These are phyloP conservation scores for Monascus purpureus DNA, from an alignment of 495 filamentous ascomycete genomes.

Conservation along the genomic window DNA sequence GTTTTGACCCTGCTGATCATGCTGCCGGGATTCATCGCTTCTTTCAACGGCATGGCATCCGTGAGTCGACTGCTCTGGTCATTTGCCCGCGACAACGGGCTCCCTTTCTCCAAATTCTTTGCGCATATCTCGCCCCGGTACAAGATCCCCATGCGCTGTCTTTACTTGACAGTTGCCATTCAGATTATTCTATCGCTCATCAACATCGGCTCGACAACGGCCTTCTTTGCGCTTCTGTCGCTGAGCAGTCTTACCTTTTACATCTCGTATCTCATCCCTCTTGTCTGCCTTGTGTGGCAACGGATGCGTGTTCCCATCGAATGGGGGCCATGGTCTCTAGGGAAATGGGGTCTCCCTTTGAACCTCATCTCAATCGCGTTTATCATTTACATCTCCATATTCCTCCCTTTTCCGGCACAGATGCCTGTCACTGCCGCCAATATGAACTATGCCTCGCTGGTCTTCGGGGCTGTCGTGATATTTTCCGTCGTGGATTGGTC, in stretches of 20 bases:
- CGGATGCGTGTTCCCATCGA: too few species aligned
- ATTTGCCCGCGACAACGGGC: conserved; percentile 45
- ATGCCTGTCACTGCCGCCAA: too few species aligned
- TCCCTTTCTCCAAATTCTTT: conserved; percentile 41
- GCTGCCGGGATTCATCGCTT: conserved; percentile 25
- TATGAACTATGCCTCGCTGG: too few species aligned
- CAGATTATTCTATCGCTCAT: conserved; percentile 26
- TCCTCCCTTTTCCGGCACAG: too few species aligned
- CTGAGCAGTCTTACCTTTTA: conserved; percentile 33
- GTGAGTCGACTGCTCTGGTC: conserved; percentile 42
- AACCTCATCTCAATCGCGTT: too few species aligned
- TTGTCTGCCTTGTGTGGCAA: conserved; percentile 28
- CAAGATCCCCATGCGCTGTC: conserved; percentile 32
- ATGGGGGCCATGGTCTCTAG: too few species aligned
- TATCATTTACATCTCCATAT: too few species aligned
- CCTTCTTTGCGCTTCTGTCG: conserved; percentile 37
- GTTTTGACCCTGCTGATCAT: conserved; percentile 29
- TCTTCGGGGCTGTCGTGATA: too few species aligned
- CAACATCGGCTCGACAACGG: conserved; percentile 30
- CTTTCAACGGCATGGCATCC: conserved; percentile 36
- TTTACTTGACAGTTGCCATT: conserved; percentile 26
- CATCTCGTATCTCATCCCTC: conserved; percentile 37
- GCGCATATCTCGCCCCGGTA: conserved; percentile 25
- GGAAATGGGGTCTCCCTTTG: too few species aligned
- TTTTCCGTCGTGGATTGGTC: too few species aligned